Conservation (phyloP, 306 rosid genomes). For the Rubus parviflorus region DNA sequence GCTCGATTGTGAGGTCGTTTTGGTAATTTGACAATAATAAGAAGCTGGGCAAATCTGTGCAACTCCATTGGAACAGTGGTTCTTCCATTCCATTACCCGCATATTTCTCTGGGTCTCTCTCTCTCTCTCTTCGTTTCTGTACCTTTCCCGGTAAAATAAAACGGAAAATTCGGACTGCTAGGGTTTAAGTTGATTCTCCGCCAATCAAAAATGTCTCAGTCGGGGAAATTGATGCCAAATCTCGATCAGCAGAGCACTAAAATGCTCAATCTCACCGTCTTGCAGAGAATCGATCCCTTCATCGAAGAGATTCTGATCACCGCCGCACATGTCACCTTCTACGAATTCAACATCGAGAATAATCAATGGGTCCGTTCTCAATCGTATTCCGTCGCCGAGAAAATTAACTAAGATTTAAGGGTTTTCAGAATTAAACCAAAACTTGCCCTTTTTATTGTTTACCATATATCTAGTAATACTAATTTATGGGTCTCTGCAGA, state of each 20-base stretch:
- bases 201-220: conserved; percentile 45
- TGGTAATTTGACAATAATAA: neutral
- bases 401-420: neutral
- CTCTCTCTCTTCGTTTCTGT: neutral
- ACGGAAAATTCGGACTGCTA: conserved; percentile 21
- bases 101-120: neutral
- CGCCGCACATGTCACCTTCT: conserved; percentile 88
- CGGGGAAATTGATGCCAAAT: conserved; percentile 88
- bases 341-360: conserved; percentile 77
- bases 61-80: neutral
- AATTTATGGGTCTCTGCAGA: conserved; percentile 44
- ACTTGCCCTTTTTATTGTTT: neutral
- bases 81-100: conserved; percentile 18
- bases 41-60: neutral
- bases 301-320: conserved; percentile 91
- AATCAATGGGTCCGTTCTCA: conserved; percentile 77
- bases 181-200: conserved; percentile 17
- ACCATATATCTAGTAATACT: neutral
- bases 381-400: conserved; percentile 1
- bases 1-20: neutral
- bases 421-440: neutral
- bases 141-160: conserved; percentile 37
- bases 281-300: conserved; percentile 84
- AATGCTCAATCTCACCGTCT: conserved; percentile 83
- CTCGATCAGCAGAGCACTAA: conserved; percentile 84